phyloP scores from a whole-genome alignment of 768 basidiomycete genomes.

The Boletus eberwhitei region DNA sequence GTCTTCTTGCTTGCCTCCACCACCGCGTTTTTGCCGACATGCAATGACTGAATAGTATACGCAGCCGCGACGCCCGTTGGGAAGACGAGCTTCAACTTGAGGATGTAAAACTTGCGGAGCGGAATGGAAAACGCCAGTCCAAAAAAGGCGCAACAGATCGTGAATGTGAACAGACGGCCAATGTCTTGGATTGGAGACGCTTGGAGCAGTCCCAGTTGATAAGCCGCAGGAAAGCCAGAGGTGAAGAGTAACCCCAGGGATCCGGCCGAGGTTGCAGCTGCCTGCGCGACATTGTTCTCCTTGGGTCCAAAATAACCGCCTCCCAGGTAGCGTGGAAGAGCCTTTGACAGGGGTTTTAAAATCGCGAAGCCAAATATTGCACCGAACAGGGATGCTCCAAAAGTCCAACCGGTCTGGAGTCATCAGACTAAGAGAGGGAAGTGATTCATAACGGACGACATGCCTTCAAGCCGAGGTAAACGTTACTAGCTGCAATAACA shows the following conservation, averaged over 20 bases:
- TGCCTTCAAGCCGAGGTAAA: conserved; percentile 2
- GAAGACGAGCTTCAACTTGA: not conserved
- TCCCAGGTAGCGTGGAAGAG: not conserved
- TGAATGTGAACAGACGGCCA: not conserved
- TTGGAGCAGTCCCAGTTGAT: not conserved
- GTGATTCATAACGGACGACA: not conserved
- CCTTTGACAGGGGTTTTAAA: not conserved
- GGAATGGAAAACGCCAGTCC: not conserved
- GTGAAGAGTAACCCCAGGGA: not conserved
- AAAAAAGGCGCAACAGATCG: not conserved
- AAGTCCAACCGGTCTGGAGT: not conserved
- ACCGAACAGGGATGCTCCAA: not conserved
- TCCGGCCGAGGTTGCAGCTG: not conserved
- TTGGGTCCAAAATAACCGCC: conserved; percentile 1
- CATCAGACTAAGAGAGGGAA: too few relatives aligned
- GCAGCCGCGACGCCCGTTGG: not conserved
- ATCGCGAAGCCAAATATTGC: conserved; percentile 1
- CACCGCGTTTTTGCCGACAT: not conserved
- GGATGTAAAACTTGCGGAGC: not conserved
- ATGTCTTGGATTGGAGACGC: not conserved
- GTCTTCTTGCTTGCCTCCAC: not conserved
- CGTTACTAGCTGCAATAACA: not conserved
- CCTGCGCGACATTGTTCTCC: not conserved
- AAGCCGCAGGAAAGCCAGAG: not conserved
- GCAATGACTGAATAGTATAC: not conserved